Evolutionary conservation across 768 basidiomycete species (phyloP), one percentile per base, ranked within the genome.

Genomic region (Sarcodon aspratus): DNA sequence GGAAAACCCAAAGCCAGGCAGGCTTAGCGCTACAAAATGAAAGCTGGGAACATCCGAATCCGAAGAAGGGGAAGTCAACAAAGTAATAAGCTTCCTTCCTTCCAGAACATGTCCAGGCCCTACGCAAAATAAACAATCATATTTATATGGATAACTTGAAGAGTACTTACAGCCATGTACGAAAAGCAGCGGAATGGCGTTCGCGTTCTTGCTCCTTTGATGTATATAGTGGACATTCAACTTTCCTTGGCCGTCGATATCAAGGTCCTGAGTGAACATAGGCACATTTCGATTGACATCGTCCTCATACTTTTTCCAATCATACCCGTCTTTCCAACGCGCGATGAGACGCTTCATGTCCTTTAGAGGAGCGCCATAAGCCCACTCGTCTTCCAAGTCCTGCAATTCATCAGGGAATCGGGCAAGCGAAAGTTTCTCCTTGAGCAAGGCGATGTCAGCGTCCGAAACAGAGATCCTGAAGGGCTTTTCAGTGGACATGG

Each of bases 51-150:
- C 66, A 0, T 67, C 61, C 1, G 64, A 48, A 1, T 69, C 66
- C 0, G 62, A 59, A 17, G 62, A 59, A 17, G 66, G 21, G 21
- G 21, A 59, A 0, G 71, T 66, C 51, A 85, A 61, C 5, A 79
- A 56, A 3, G 79, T 75, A 1, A 84, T 60, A 5, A 83, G 63
- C 63, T 81, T 82, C 37, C 64, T 58, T 7, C 71, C 74, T 62
- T 83, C 79, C 17, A 73, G 48, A 57, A 80, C 78, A 48, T 72
- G 68, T 47, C 81, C 80, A 0, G 80, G 79, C 81, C 82, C 79
- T 79, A 45, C 2, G 13, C 13, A 13, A 13, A 45, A 27, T 13
- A 13, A 13, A 47, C 8, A 13, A 18, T n/a, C 45, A 32, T 11
- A 2, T 43, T 44, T 3, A 45, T 32, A 44, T 12, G 1, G 33